Conservation (phyloP, 176 grass and related monocot species). For the Coix lacrymajobi region DNA sequence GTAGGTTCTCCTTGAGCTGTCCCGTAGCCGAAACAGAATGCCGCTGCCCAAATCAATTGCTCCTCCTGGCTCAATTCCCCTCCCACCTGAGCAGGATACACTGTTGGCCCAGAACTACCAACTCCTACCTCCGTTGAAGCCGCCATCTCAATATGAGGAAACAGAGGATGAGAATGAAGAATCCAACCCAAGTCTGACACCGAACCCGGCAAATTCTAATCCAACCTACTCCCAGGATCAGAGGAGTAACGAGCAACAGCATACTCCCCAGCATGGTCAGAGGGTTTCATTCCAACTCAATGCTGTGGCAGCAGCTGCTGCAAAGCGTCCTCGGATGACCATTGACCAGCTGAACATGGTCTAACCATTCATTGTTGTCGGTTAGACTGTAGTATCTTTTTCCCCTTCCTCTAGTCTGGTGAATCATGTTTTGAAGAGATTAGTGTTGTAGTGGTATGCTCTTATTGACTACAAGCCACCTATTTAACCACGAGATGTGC, state of each 20-base stretch:
- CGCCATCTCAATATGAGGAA: slow-evolving; percentile 47
- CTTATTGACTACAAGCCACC: neutral
- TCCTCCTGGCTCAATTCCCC: slow-evolving; percentile 77
- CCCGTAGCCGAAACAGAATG: slow-evolving; percentile 71
- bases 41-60: slow-evolving; percentile 80
- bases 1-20: slow-evolving; percentile 77
- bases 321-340: slow-evolving; percentile 48
- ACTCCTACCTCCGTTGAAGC: slow-evolving; percentile 56
- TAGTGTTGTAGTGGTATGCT: neutral
- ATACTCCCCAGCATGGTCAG: slow-evolving; percentile 46
- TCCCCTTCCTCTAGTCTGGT: neutral
- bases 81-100: slow-evolving; percentile 84
- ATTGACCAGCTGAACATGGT: slow-evolving; percentile 45
- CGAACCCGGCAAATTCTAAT: slow-evolving; percentile 23
- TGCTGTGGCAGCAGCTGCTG: slow-evolving; percentile 41
- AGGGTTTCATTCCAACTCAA: slow-evolving; percentile 92
- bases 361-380: neutral
- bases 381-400: neutral
- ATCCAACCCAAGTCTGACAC: slow-evolving; percentile 11
- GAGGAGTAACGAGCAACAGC: slow-evolving; percentile 41
- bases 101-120: slow-evolving; percentile 83
- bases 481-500: slow-evolving; percentile 16
- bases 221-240: slow-evolving; percentile 42
- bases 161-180: slow-evolving; percentile 53
- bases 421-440: slow-evolving; percentile 6